phyloP scores from a whole-genome alignment of 768 basidiomycete species.

The Boletus bicolor region DNA sequence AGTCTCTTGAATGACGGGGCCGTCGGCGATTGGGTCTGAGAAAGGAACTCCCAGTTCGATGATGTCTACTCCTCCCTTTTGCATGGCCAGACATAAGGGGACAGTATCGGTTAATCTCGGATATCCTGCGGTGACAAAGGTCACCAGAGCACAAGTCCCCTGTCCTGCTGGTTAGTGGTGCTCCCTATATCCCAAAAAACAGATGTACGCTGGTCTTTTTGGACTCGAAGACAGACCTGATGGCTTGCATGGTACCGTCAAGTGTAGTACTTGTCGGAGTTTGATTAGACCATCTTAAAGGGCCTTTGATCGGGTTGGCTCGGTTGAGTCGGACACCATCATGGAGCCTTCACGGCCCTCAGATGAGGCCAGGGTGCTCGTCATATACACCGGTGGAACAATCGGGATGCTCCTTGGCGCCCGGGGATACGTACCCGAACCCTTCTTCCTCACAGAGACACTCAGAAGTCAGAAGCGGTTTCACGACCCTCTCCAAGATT shows the following conservation, averaged over 20 bases:
- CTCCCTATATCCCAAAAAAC: not conserved
- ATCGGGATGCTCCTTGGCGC: slow-evolving; percentile 84
- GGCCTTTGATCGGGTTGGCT: not conserved
- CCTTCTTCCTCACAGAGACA: slow-evolving; percentile 82
- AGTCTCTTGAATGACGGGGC: slow-evolving; percentile 86
- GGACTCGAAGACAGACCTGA: slow-evolving; percentile 27
- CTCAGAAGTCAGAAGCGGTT: slow-evolving; percentile 82
- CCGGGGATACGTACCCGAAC: slow-evolving; percentile 80
- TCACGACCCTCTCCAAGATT: slow-evolving; percentile 86
- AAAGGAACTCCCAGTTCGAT: slow-evolving; percentile 83
- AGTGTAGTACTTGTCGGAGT: slow-evolving; percentile 3
- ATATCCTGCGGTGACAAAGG: slow-evolving; percentile 95
- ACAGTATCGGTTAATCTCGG: slow-evolving; percentile 79
- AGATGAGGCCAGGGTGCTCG: slow-evolving; percentile 77
- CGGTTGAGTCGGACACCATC: not conserved
- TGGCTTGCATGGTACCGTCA: slow-evolving; percentile 24
- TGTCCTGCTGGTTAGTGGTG: slow-evolving; percentile 10
- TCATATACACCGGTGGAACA: slow-evolving; percentile 88
- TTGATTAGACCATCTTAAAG: not conserved
- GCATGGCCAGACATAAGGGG: slow-evolving; percentile 85
- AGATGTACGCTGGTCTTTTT: slow-evolving; percentile 20
- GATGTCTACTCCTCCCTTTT: slow-evolving; percentile 89
- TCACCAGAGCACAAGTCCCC: slow-evolving; percentile 60
- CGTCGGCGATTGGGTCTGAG: slow-evolving; percentile 95
- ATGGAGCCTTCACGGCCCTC: slow-evolving; percentile 52